Base-by-base conservation (phyloP, 441 rosid genomes). In the Corymbia calophylla region DNA sequence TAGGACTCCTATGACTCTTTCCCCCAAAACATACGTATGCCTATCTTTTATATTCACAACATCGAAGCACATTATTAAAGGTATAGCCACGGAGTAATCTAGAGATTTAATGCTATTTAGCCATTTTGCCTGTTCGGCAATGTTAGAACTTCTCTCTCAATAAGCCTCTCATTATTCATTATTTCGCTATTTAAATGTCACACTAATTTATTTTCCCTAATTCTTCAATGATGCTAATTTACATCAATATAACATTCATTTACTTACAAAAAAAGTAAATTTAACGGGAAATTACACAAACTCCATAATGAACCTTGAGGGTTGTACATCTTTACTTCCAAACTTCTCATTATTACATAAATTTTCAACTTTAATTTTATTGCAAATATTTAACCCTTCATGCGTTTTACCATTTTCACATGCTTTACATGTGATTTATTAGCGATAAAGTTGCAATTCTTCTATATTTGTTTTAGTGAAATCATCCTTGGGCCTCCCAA, bases 161-260 rank as follows among this genome's bases (percentile, higher is more conserved):
- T 8, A 60, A 12, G 68, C 68, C 66, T 4, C 2, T 27, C 66
- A 1, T 60, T 60, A 27, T 6, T 60, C 8, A 27, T 27, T 12
- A 27, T 1, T 60, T 27, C 31, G 27, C 31, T 11, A 5, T 60
- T 5, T 11, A 60, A 11, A 5, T 1, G 16, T 0, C 11, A 2
- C 66, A 11, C 31, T 27, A 5, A 1, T 10, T 9, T 60, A 11
- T 60, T 60, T 27, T 27, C 12, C 66, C 27, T 60, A 1, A 12
- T 27, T 60, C 66, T 60, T 60, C 11, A 60, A 13, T 27, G 2
- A 60, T 23, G 16, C 31, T 60, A 14, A 60, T 27, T 1, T 60
- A 29, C 2, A 60, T 23, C 29, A 60, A 12, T 60, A 60, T 5
- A 27, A 12, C 17, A 13, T 29, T 62, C 31, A 62, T 29, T 1